Conservation (phyloP, 768 basidiomycete genomes). For the Podaxis sp. region DNA sequence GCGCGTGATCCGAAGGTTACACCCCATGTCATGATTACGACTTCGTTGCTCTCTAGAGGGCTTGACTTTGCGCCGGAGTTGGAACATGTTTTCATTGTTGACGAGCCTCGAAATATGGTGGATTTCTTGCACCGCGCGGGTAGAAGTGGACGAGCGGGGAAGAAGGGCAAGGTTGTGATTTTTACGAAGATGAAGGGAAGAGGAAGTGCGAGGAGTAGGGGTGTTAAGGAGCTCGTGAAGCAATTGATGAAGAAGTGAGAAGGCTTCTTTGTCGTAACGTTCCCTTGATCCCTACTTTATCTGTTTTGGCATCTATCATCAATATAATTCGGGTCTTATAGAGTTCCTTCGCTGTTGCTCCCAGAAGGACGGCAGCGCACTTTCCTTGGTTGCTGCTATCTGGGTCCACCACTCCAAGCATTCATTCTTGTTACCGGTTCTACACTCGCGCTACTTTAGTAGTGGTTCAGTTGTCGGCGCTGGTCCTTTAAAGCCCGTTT, state of each 20-base stretch:
- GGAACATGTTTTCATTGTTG: constrained; percentile 82
- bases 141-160: constrained; percentile 74
- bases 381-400: background rate
- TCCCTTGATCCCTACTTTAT: background rate
- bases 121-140: constrained; percentile 94
- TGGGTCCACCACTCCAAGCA: background rate
- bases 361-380: background rate
- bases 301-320: background rate
- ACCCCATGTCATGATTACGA: constrained; percentile 81
- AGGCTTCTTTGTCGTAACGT: background rate
- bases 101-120: constrained; percentile 85
- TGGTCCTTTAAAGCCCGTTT: too few species aligned
- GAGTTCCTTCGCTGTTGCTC: background rate
- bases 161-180: constrained; percentile 68
- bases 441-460: too few species aligned
- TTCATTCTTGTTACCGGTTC: background rate
- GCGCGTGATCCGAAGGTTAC: constrained; percentile 31
- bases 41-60: constrained; percentile 87
- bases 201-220: constrained; percentile 52
- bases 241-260: constrained; percentile 28
- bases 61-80: constrained; percentile 82
- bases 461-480: too few species aligned
- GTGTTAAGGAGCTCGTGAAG: constrained; percentile 50
- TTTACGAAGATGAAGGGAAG: constrained; percentile 73
- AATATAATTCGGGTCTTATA: background rate